Evolutionary conservation across 768 basidiomycete genomes (phyloP), one percentile per base, ranked within the genome.

Genomic region (Pisolithus orientalis): DNA sequence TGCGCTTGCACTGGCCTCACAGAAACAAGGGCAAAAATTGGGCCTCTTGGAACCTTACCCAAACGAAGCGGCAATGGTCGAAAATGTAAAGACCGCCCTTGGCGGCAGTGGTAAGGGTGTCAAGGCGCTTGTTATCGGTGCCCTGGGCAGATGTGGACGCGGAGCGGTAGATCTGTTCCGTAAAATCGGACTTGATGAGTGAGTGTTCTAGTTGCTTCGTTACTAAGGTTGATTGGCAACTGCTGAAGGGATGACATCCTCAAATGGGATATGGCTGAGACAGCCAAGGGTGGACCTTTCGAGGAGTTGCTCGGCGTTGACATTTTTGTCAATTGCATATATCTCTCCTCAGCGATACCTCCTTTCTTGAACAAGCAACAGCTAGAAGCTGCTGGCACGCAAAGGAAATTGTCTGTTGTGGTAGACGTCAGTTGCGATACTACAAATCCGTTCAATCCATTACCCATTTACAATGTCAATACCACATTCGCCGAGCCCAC

Each of bases 341-440:
- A 98, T 70, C 85, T 99, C 47, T 84, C 83, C n/a, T 81, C 84
- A 16, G 67, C 76, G 54, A 93, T 95, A 50, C 91, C 92, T 0
- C 73, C 84, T n/a, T 98, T 97, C 69, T 54, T 96, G 45, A 84
- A 84, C 4, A 66, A 72, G 27, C 81, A 87, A 40, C 80, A 82
- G 53, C 86, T 96, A 57, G 70, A 70, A n/a, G 75, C 76, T 21
- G 90, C 88, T 11, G 92, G 94, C 25, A 70, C 73, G 50, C 60
- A 70, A 16, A 78, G 96, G 54, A 75, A 77, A 52, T 70, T 99
- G 54, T 76, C 82, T 24, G 84, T 94, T 28, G 83, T 97, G 44
- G 96, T 97, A 25, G 96, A 99, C 61, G 96, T 99, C 61, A 95
- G 92, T 67, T 99, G 96, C 75, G 96, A 99, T 69, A 98, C 95